These are phyloP conservation scores for Colletotrichum lupini DNA, from an alignment of 2,329 filamentous ascomycete species.

Conservation along the genomic window DNA sequence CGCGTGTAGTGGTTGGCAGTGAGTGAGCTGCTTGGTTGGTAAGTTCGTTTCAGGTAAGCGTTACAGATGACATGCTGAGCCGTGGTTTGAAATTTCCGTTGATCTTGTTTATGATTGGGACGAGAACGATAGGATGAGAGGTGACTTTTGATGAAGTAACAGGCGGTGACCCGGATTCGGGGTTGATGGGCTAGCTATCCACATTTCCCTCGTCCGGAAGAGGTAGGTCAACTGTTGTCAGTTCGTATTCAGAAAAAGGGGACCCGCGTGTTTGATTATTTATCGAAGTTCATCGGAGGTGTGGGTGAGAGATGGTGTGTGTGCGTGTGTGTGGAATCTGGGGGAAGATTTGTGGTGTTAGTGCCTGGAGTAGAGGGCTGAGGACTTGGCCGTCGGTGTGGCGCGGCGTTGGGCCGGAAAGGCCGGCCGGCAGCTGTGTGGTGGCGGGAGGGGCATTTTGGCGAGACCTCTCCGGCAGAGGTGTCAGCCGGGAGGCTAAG, in stretches of 20 bases:
- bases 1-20: too few species aligned
- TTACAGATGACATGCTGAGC: constrained; percentile 16
- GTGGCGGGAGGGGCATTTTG: constrained; percentile 1
- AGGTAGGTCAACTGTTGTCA: neutral
- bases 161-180: neutral
- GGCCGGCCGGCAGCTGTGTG: constrained; percentile 15
- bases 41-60: constrained; percentile 33
- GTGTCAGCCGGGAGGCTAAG: constrained; percentile 4
- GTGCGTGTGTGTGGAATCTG: neutral
- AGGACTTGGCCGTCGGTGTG: constrained; percentile 17
- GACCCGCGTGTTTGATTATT: neutral
- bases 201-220: neutral
- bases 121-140: neutral
- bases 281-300: neutral
- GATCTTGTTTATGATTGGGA: neutral
- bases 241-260: neutral
- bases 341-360: neutral
- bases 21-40: neutral
- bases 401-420: constrained; percentile 7
- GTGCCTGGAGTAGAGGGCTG: neutral
- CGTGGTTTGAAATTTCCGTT: neutral
- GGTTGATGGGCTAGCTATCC: neutral
- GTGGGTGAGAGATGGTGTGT: neutral
- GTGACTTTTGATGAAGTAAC: neutral
- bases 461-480: constrained; percentile 15